phyloP scores from a whole-genome alignment of 371 early-diverging fungal genomes.

The Apophysomyces trapeziformis region DNA sequence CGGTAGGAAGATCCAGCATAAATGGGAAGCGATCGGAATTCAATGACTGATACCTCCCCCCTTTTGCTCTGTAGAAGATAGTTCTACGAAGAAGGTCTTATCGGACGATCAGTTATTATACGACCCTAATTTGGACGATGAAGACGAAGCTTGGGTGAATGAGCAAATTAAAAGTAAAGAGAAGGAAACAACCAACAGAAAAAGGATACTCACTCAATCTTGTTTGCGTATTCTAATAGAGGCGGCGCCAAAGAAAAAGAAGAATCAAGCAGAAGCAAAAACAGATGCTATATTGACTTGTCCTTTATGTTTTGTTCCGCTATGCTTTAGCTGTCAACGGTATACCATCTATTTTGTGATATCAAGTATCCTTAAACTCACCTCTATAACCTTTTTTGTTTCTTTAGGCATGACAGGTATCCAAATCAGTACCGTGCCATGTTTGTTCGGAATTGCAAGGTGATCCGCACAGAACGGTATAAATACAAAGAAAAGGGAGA shows the following conservation, averaged over 20 bases:
- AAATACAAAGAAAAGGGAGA: slow-evolving; percentile 26
- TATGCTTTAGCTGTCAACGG: slow-evolving; percentile 74
- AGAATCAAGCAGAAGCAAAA: slow-evolving; percentile 29
- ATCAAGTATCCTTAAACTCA: neutral
- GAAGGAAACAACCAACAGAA: slow-evolving; percentile 19
- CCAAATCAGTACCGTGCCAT: slow-evolving; percentile 72
- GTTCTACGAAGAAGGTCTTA: neutral
- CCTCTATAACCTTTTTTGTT: slow-evolving; percentile 4
- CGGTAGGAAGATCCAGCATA: neutral
- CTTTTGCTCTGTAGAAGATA: neutral
- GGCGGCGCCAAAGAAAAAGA: slow-evolving; percentile 19
- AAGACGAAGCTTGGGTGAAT: slow-evolving; percentile 62
- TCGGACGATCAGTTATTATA: slow-evolving; percentile 48
- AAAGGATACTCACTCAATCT: neutral
- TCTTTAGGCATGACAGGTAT: slow-evolving; percentile 60
- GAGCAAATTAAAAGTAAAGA: slow-evolving; percentile 54
- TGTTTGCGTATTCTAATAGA: neutral
- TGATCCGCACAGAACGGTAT: slow-evolving; percentile 45
- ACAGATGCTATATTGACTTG: slow-evolving; percentile 72
- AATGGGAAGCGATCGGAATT: neutral
- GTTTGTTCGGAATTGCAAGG: slow-evolving; percentile 69
- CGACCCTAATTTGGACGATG: slow-evolving; percentile 61
- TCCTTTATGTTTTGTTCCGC: slow-evolving; percentile 66
- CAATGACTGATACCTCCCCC: slow-evolving; percentile 16
- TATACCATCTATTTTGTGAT: slow-evolving; percentile 20